Conservation (phyloP, 164 flowering plant species). For the Santalum album region DNA sequence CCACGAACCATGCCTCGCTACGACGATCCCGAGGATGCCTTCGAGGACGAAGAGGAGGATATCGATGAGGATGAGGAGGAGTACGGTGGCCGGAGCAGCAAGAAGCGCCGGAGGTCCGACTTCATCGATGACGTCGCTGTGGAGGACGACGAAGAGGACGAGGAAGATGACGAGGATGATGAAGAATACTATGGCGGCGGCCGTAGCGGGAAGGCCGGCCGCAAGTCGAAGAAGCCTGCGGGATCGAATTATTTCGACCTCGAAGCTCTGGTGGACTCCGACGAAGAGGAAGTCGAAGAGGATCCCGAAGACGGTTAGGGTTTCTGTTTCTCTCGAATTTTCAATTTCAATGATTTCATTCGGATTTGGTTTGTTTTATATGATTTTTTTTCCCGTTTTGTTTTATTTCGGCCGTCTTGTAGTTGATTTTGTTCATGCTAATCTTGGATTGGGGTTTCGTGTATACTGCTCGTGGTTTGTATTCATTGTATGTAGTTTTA, state of each 20-base stretch:
- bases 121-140: conserved; percentile 70
- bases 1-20: conserved; percentile 6
- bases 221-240: conserved; percentile 19
- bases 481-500: too few species aligned
- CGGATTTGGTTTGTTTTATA: not conserved
- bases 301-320: conserved; percentile 46
- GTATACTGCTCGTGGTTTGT: too few species aligned
- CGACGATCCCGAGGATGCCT: conserved; percentile 3
- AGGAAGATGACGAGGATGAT: conserved; percentile 51
- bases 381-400: not conserved
- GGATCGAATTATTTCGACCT: conserved; percentile 39
- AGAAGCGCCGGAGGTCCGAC: conserved; percentile 45
- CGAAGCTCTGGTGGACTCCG: conserved; percentile 49
- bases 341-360: not conserved
- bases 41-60: conserved; percentile 33
- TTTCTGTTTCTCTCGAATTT: too few species aligned
- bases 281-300: conserved; percentile 65
- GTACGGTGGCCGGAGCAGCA: conserved; percentile 16
- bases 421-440: too few species aligned
- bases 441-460: not conserved
- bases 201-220: not conserved
- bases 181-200: conserved; percentile 6
- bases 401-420: too few species aligned
- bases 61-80: conserved; percentile 28
- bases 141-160: conserved; percentile 75